Conservation (phyloP, 2,329 filamentous ascomycete species). For the Fusarium lateritium region DNA sequence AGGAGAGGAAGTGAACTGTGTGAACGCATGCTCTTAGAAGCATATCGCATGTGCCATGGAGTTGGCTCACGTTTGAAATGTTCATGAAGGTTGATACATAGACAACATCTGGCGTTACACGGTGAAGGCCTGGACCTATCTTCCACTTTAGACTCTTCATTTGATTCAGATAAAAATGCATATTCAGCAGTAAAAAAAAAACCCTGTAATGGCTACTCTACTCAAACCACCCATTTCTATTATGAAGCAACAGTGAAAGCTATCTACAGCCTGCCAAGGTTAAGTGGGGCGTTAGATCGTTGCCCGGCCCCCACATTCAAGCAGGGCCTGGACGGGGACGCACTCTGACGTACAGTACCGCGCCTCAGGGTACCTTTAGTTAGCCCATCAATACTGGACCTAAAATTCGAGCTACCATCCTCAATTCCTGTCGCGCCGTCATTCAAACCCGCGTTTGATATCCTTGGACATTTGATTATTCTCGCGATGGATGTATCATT, state of each 20-base stretch:
- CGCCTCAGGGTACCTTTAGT: constrained; percentile 33
- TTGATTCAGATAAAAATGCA: neutral
- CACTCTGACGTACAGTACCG: constrained; percentile 45
- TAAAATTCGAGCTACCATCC: constrained; percentile 14
- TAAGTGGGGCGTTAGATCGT: constrained; percentile 12
- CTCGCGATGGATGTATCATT: constrained; percentile 59
- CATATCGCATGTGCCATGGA: constrained; percentile 2
- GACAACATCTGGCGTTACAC: constrained; percentile 20
- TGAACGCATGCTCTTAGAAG: neutral
- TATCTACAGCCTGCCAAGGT: neutral
- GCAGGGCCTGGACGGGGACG: constrained; percentile 14
- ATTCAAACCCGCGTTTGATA: neutral
- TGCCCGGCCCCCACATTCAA: constrained; percentile 13
- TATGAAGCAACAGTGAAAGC: neutral
- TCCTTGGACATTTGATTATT: neutral
- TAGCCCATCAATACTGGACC: constrained; percentile 23
- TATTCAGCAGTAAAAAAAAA: neutral
- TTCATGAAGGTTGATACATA: constrained; percentile 25
- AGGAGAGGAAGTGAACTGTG: constrained; percentile 57
- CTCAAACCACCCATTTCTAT: neutral
- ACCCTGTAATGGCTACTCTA: neutral
- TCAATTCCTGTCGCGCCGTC: constrained; percentile 8
- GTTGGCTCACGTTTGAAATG: constrained; percentile 20
- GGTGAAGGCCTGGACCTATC: constrained; percentile 2
- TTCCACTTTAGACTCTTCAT: neutral